Percentiles rank a stretch among this genome's conserved stretches.
Evolutionary conservation across 257 asterid species (phyloP).

Genomic region (Solanum rostratum): DNA sequence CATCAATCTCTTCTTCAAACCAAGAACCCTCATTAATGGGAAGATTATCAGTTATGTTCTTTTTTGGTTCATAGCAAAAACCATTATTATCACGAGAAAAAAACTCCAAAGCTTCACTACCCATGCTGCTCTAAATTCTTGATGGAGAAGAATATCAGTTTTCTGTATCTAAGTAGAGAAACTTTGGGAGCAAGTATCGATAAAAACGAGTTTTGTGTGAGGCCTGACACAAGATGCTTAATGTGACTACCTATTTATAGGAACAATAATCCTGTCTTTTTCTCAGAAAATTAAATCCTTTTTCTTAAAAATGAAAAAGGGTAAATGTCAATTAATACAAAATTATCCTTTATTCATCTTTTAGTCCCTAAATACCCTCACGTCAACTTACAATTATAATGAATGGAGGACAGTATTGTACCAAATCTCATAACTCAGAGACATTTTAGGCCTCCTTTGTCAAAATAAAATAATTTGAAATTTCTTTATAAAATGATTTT

Average conservation of each 20-base stretch:
- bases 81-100: slow-evolving; percentile 38
- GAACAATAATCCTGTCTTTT: neutral
- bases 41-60: neutral
- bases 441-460: too few species aligned
- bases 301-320: neutral
- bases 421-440: too few species aligned
- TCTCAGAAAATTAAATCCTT: neutral
- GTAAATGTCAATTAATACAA: too few species aligned
- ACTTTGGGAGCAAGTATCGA: neutral
- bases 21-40: slow-evolving; percentile 30
- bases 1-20: slow-evolving; percentile 94
- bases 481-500: too few species aligned
- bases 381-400: too few species aligned
- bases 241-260: neutral
- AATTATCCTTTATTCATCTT: too few species aligned
- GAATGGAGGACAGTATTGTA: too few species aligned
- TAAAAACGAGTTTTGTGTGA: neutral
- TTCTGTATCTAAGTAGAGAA: neutral
- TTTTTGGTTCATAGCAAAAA: neutral
- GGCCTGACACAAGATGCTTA: neutral
- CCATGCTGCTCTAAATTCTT: neutral
- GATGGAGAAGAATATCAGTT: neutral
- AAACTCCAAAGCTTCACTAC: slow-evolving; percentile 67
- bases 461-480: too few species aligned
- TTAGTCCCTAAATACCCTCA: too few species aligned